Percentiles rank a stretch among this genome's conserved stretches.
These are phyloP conservation scores for Sarocladiaceae sp. DNA, from an alignment of 2,329 filamentous ascomycete species.

Conservation along the genomic window DNA sequence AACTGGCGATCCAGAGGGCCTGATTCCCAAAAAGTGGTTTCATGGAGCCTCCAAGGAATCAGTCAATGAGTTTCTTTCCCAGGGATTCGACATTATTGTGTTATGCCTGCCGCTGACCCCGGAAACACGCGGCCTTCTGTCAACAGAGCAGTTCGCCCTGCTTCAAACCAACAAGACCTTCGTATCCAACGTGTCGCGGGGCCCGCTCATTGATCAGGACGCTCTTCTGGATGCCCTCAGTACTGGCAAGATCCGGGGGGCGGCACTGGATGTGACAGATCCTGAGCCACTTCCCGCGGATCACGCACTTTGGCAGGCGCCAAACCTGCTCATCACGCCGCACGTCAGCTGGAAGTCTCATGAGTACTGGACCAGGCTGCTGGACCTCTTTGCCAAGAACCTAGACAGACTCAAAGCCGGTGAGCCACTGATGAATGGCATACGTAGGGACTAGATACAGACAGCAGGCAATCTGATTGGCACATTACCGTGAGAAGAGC, in stretches of 20 bases:
- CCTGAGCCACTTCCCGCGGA: conserved; percentile 62
- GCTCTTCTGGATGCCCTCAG: conserved; percentile 52
- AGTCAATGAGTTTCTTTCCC: conserved; percentile 34
- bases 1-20: conserved; percentile 42
- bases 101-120: conserved; percentile 34
- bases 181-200: conserved; percentile 61
- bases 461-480: too few species aligned
- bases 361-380: too few species aligned
- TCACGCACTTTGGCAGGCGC: conserved; percentile 57
- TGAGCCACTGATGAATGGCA: too few species aligned
- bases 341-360: conserved; percentile 29
- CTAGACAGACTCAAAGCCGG: too few species aligned
- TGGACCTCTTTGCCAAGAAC: too few species aligned
- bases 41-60: conserved; percentile 20
- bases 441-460: too few species aligned
- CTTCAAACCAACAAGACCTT: conserved; percentile 40
- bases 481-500: too few species aligned
- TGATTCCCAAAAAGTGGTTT: conserved; percentile 36
- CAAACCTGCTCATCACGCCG: conserved; percentile 54
- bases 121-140: conserved; percentile 33
- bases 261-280: conserved; percentile 65
- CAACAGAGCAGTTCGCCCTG: conserved; percentile 35
- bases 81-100: conserved; percentile 37
- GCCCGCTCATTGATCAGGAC: conserved; percentile 30
- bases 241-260: conserved; percentile 38